Evolutionary conservation across 495 filamentous ascomycete species (phyloP).

Genomic region (Talaromyces stipitatus): DNA sequence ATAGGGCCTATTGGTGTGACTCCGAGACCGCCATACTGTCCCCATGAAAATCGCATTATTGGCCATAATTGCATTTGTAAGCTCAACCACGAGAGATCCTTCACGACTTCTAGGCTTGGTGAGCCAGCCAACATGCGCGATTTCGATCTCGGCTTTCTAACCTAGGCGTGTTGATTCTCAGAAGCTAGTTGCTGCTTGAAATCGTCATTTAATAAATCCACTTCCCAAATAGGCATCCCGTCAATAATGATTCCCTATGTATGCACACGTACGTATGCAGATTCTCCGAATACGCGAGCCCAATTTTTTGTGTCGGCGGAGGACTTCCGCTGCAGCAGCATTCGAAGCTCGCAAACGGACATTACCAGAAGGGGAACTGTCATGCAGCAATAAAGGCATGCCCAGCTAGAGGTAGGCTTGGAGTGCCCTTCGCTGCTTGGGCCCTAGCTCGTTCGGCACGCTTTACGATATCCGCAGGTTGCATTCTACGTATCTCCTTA

Average conservation of each 20-base stretch:
- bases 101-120: neutral
- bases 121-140: constrained; percentile 4
- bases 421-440: neutral
- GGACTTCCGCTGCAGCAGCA: constrained; percentile 8
- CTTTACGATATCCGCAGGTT: neutral
- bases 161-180: too few relatives aligned
- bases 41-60: constrained; percentile 12
- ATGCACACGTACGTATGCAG: constrained; percentile 8
- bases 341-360: constrained; percentile 5
- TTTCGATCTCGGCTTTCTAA: neutral
- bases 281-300: constrained; percentile 7
- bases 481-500: neutral
- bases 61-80: constrained; percentile 11
- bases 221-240: constrained; percentile 5
- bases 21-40: constrained; percentile 8
- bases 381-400: constrained; percentile 9
- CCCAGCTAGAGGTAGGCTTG: constrained; percentile 4
- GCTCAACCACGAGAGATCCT: constrained; percentile 14
- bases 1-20: neutral
- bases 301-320: constrained; percentile 4
- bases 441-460: neutral
- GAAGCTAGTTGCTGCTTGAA: too few relatives aligned
- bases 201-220: constrained; percentile 1
- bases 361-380: constrained; percentile 11
- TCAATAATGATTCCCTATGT: constrained; percentile 14